Percentiles rank a stretch among this genome's conserved stretches.
Evolutionary conservation across 495 filamentous ascomycete species (phyloP).

Genomic region (Annulohypoxylon stygium): DNA sequence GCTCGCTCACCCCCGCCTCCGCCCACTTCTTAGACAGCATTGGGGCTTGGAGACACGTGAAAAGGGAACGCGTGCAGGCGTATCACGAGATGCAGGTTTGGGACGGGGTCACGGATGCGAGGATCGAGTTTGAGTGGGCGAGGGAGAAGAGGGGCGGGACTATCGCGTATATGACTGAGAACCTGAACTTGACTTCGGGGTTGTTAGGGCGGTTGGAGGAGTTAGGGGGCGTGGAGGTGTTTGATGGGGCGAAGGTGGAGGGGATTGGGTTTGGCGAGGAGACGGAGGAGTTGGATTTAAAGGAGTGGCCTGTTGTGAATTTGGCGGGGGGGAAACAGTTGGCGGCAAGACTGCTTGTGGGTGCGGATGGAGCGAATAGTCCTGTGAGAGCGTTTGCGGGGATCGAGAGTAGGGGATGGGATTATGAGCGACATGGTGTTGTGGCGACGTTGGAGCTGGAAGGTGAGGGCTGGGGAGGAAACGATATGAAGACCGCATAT

Average conservation of each 20-base stretch:
- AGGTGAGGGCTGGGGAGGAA: constrained; percentile 66
- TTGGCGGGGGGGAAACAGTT: constrained; percentile 72
- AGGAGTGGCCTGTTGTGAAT: constrained; percentile 86
- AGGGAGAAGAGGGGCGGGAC: constrained; percentile 58
- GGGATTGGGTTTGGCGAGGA: constrained; percentile 81
- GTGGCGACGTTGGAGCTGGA: constrained; percentile 87
- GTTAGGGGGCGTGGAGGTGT: constrained; percentile 74
- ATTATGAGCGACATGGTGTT: constrained; percentile 90
- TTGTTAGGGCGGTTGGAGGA: constrained; percentile 78
- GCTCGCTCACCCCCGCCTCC: constrained; percentile 90
- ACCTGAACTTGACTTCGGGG: constrained; percentile 84
- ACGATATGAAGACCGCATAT: constrained; percentile 79
- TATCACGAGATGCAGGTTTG: constrained; percentile 97
- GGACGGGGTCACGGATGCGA: constrained; percentile 90
- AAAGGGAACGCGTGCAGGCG: constrained; percentile 76
- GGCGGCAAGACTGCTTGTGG: constrained; percentile 85
- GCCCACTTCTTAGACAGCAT: constrained; percentile 77
- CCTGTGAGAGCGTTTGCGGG: constrained; percentile 91
- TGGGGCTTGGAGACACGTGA: constrained; percentile 87
- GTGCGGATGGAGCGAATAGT: constrained; percentile 94
- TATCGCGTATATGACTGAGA: constrained; percentile 98
- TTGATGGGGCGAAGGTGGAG: constrained; percentile 81
- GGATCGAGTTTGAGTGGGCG: constrained; percentile 88
- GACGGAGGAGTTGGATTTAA: constrained; percentile 77
- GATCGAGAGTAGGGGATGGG: constrained; percentile 89